Base-by-base conservation (phyloP, 768 basidiomycete genomes). In the Heimioporus sp. region DNA sequence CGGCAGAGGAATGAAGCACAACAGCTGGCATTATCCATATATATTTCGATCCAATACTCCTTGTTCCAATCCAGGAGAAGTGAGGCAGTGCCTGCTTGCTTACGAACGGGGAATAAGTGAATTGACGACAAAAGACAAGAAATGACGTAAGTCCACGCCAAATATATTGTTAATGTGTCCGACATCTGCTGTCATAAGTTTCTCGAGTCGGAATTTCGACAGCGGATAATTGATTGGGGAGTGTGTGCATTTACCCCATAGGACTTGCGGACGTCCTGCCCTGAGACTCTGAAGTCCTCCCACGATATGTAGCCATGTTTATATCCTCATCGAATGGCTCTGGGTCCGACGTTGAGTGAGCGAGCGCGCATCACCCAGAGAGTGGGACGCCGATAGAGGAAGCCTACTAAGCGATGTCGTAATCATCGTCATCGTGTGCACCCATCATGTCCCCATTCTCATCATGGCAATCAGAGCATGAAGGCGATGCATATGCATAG, bases 21-120 rank as follows among this genome's bases (percentile, higher is more conserved):
- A 94, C 80, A 9, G 74, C 72, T n/a, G 1, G 91, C 82, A 54
- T 92, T 90, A 62, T 98, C 96, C 93, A 97, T 97, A 72, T 92
- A 98, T 68, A 91, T 89, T 73, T 98, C 96, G 59, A 93, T 92
- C 19, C 98, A 80, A 51, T 86, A 86, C 67, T 98, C 97, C 65
- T 91, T 92, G 77, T 98, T 98, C 97, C 97, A 98, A 49, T 79
- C 76, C 53, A 99, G 74, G 7, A 99, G 78, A 30, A 94, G 73
- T 3, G 83, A 78, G 5, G 94, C 93, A 3, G 80, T 80, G 60
- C 80, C 80, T 2, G 70, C 80, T 80, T 2, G 70, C 60, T 92
- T 94, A 65, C 17, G 39, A 46, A 24, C 13, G 20, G 19, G 45
- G 8, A 19, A 44, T 59, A 31, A 49, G 43, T n/a, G 46, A 8